Evolutionary conservation across 2,329 filamentous ascomycete species (phyloP).

Genomic region (Ilyonectria robusta): DNA sequence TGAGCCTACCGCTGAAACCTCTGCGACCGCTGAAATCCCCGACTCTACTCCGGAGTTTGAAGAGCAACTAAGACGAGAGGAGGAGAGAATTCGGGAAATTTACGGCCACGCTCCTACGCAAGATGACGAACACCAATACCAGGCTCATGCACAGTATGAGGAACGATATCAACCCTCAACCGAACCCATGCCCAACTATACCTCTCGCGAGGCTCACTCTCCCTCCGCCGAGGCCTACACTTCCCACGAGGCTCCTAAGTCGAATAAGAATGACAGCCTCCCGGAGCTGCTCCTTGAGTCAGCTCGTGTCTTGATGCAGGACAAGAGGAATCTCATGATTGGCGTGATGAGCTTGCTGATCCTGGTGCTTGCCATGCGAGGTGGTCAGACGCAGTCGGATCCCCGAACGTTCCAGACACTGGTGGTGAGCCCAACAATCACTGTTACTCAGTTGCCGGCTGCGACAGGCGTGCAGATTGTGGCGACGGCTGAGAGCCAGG

Average conservation of each 20-base stretch:
- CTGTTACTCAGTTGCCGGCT: constrained; percentile 40
- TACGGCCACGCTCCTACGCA: constrained; percentile 52
- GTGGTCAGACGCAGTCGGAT: constrained; percentile 41
- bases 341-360: constrained; percentile 68
- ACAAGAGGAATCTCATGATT: constrained; percentile 73
- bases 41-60: constrained; percentile 33
- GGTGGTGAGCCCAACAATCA: constrained; percentile 46
- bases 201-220: constrained; percentile 30
- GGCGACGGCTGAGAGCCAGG: constrained; percentile 38
- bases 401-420: constrained; percentile 50
- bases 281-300: constrained; percentile 69
- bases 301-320: constrained; percentile 66
- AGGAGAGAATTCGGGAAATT: constrained; percentile 68
- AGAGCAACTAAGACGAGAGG: constrained; percentile 60
- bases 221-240: constrained; percentile 46
- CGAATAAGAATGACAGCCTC: constrained; percentile 63
- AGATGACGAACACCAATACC: constrained; percentile 20
- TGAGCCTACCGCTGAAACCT: constrained; percentile 21
- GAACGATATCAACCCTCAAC: constrained; percentile 20
- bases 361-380: constrained; percentile 62
- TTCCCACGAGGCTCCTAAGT: constrained; percentile 40
- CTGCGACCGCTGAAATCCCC: constrained; percentile 27
- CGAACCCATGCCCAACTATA: constrained; percentile 52
- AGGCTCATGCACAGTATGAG: constrained; percentile 27
- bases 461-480: constrained; percentile 3